Evolutionary conservation across 1,284 basidiomycete species (phyloP).

Genomic region (Cutaneotrichosporon cutaneum): DNA sequence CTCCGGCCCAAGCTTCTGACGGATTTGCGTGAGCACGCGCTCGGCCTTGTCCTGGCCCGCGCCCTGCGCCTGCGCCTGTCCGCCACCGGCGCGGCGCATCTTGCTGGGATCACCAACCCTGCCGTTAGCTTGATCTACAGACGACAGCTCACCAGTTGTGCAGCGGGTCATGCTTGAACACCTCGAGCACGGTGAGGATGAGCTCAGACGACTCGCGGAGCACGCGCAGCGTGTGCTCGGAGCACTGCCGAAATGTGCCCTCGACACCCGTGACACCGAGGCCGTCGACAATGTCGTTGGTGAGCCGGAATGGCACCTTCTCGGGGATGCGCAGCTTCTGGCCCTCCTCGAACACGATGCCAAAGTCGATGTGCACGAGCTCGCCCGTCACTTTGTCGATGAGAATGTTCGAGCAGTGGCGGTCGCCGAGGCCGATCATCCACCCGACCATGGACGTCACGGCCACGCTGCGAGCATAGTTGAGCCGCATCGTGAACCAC

Average conservation of each 20-base stretch:
- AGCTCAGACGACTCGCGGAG: conserved; percentile 79
- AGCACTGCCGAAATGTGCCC: conserved; percentile 91
- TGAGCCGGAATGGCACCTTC: conserved; percentile 90
- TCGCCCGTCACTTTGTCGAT: conserved; percentile 82
- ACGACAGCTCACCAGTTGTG: conserved; percentile 72
- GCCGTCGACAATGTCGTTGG: conserved; percentile 88
- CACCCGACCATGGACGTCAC: conserved; percentile 93
- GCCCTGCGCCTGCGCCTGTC: conserved; percentile 24
- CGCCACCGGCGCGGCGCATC: conserved; percentile 51
- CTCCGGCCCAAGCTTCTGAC: conserved; percentile 75
- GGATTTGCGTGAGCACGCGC: conserved; percentile 74
- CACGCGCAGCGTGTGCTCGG: conserved; percentile 90
- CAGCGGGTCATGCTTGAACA: conserved; percentile 94
- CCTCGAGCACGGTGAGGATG: conserved; percentile 91
- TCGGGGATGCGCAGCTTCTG: conserved; percentile 79
- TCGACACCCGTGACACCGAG: conserved; percentile 87
- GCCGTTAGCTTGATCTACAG: conserved; percentile 27
- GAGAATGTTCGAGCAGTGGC: conserved; percentile 90
- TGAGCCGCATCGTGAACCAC: conserved; percentile 91
- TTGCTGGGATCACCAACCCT: conserved; percentile 62
- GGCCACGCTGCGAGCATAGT: conserved; percentile 87
- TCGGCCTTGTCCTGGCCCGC: conserved; percentile 80
- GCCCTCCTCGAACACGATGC: conserved; percentile 97
- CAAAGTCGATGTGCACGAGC: conserved; percentile 91
- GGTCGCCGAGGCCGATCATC: conserved; percentile 86